Evolutionary conservation across 1,284 basidiomycete genomes (phyloP).

Genomic region (Pholiota adiposa): DNA sequence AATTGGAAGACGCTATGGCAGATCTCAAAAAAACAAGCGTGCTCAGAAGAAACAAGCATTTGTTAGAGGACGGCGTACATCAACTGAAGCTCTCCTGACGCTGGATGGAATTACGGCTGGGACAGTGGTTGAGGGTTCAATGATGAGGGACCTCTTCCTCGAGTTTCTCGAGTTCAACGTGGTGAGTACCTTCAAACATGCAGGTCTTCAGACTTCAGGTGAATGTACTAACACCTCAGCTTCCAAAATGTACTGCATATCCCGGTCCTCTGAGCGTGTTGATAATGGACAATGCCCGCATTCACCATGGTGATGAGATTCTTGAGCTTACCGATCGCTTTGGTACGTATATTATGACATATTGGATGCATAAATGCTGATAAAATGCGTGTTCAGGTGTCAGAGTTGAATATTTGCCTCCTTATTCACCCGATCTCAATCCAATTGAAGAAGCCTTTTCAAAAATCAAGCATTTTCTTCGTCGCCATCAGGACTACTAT

Average conservation of each 20-base stretch:
- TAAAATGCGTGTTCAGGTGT: slow-evolving; percentile 23
- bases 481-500: slow-evolving; percentile 4
- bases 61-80: slow-evolving; percentile 25
- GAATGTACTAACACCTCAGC: slow-evolving; percentile 12
- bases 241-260: slow-evolving; percentile 29
- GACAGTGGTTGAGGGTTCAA: slow-evolving; percentile 34
- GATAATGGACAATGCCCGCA: slow-evolving; percentile 27
- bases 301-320: slow-evolving; percentile 33
- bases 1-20: background rate
- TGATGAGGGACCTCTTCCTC: slow-evolving; percentile 26
- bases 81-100: slow-evolving; percentile 27
- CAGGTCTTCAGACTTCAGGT: background rate
- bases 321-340: slow-evolving; percentile 25
- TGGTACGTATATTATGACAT: background rate
- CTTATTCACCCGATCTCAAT: slow-evolving; percentile 22
- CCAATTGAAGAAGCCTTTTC: slow-evolving; percentile 18
- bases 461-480: slow-evolving; percentile 14
- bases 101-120: slow-evolving; percentile 29
- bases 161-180: slow-evolving; percentile 30
- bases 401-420: slow-evolving; percentile 32
- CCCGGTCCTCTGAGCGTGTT: slow-evolving; percentile 26
- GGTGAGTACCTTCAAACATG: slow-evolving; percentile 15
- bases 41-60: slow-evolving; percentile 23
- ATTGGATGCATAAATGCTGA: background rate
- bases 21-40: slow-evolving; percentile 1